A percentile compares a stretch with the other conserved stretches of the same genome.
Conservation (phyloP, 306 rosid genomes). For the Spatholobus suberectus region DNA sequence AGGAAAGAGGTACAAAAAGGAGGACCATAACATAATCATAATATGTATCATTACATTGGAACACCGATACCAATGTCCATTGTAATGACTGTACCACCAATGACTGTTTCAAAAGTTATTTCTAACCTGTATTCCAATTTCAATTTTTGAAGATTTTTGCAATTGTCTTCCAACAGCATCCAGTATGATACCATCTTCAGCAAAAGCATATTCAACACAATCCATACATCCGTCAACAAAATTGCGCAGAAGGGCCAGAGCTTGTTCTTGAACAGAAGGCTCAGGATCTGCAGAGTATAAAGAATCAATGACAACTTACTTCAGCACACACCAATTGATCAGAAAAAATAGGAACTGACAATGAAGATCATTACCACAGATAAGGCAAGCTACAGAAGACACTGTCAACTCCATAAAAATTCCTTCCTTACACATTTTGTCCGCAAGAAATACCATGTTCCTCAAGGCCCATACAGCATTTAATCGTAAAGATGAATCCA, state of each 20-base stretch:
- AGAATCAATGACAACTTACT: slow-evolving; percentile 32
- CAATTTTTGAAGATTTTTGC: slow-evolving; percentile 63
- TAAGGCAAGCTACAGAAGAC: slow-evolving; percentile 73
- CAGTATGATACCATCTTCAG: slow-evolving; percentile 76
- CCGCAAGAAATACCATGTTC: slow-evolving; percentile 82
- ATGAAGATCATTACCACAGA: slow-evolving; percentile 60
- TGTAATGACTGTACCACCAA: slow-evolving; percentile 11
- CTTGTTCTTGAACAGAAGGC: slow-evolving; percentile 82
- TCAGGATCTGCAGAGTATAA: slow-evolving; percentile 74
- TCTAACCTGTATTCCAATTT: slow-evolving; percentile 82
- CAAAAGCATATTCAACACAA: slow-evolving; percentile 67
- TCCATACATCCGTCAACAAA: slow-evolving; percentile 80
- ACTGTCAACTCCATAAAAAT: slow-evolving; percentile 74
- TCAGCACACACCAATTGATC: slow-evolving; percentile 16
- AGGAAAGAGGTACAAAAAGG: background rate
- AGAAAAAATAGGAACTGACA: slow-evolving; percentile 24
- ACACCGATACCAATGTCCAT: background rate
- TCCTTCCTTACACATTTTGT: slow-evolving; percentile 63
- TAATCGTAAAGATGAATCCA: slow-evolving; percentile 78
- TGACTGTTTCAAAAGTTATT: slow-evolving; percentile 36
- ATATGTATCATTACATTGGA: background rate
- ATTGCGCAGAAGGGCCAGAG: slow-evolving; percentile 87
- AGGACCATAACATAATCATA: slow-evolving; percentile 7
- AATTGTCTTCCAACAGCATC: slow-evolving; percentile 80
- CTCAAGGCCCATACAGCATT: slow-evolving; percentile 89